Base-by-base conservation (phyloP, 495 filamentous ascomycete genomes). In the Penicillium ucsense region DNA sequence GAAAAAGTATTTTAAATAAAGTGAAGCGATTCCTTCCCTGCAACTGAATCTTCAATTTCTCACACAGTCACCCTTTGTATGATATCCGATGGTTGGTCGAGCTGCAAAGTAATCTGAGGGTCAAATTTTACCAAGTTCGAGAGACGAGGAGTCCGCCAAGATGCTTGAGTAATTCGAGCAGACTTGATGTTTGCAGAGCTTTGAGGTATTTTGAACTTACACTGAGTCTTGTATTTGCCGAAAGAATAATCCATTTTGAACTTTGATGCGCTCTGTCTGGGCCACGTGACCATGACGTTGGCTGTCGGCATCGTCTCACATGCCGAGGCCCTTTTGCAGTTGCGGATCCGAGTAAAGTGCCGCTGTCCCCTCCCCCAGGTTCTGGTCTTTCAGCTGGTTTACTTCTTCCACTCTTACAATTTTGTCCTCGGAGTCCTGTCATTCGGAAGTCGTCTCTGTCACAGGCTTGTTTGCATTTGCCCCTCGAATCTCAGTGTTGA, bases 251-350 rank as follows among this genome's bases (percentile, higher is more conserved):
- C 20, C 20, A 20, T 20, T 20, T 20, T 20, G 20, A 20, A 1
- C 2, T 20, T 20, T 20, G 20, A 8, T 29, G 20, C 20, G 38
- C 20, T 20, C 4, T 4, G 6, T 33, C 6, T 20, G 6, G 10
- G 34, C 40, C 67, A 67, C 65, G 65, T 68, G 67, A 66, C 60
- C 62, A 65, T 71, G 67, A 71, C 67, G 65, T 70, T 51, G 51
- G 54, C 54, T 55, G 48, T 53, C 55, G 48, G 60, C 46, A 48
- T 43, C 35, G 31, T 54, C 65, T 68, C 67, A 71, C 67, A 71
- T 71, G 67, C 67, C 67, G 64, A 67, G 67, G 67, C 60, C 60
- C 62, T 64, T 62, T 63, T 53, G 40, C 46, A 41, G 33, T 31
- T 48, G 48, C 52, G 43, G 49, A 52, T 50, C 60, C 61, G 59